A percentile compares a stretch with the other conserved stretches of the same genome.
Conservation (phyloP, 2,329 filamentous ascomycete species). For the Coniochaeta hoffmannii region DNA sequence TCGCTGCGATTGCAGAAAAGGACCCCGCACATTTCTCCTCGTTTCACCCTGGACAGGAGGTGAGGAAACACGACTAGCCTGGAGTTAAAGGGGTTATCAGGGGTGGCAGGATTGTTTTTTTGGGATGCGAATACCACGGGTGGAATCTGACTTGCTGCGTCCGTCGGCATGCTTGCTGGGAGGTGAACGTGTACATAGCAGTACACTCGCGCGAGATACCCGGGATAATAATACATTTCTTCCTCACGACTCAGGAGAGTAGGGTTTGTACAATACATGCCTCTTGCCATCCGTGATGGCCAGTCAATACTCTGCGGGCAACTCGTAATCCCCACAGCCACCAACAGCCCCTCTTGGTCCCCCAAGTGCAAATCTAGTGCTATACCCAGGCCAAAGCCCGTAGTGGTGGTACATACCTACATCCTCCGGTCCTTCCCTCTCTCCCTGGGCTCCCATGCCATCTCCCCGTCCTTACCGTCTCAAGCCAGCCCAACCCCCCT, state of each 20-base stretch:
- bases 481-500: constrained; percentile 37
- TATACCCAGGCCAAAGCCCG: no score
- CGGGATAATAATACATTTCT: neutral
- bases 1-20: constrained; percentile 12
- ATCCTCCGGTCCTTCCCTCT: no score
- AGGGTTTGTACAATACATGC: constrained; percentile 2
- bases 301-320: no score
- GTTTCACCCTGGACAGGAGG: constrained; percentile 10
- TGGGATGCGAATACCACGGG: neutral
- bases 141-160: no score
- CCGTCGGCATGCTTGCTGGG: neutral
- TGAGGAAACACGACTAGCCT: constrained; percentile 14
- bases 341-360: no score
- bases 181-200: neutral
- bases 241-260: neutral
- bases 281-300: no score
- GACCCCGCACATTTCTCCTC: constrained; percentile 9
- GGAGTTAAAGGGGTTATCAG: neutral
- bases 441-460: no score
- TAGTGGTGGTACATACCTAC: no score
- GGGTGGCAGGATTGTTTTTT: neutral
- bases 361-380: no score
- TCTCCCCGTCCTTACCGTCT: neutral
- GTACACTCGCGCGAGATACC: constrained; percentile 1
- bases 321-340: no score